Base-by-base conservation (phyloP, 179 eudicot genomes). In the Monotropa hypopitys region DNA sequence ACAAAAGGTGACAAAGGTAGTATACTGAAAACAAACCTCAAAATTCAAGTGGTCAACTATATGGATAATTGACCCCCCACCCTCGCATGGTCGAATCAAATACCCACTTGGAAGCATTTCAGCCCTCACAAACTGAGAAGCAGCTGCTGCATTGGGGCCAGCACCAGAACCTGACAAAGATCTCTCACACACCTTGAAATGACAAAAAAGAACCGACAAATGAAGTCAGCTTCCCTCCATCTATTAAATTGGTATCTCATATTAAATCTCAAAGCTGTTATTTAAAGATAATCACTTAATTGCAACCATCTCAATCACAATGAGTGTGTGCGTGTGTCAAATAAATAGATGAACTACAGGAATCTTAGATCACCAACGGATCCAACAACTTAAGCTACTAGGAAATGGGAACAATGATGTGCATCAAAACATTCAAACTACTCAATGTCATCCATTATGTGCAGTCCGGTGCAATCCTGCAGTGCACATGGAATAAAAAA, bases 61-160 rank as follows among this genome's bases (percentile, higher is more conserved):
- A 79, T 95, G 97, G 67, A 95, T 86, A 59, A 93, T 93, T 20
- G 99, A 95, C 32, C 97, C 99, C 78, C 99, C 99, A 15, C 97
- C 99, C 18, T 95, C 99, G 75, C 97, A 93, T 7, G 99, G 99
- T 73, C 99, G 83, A 74, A 95, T 90, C 77, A 95, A 81, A 85
- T 93, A 95, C 70, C 99, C 99, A 80, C 97, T 91, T 1, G 99
- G 97, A 81, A 93, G 95, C 91, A 93, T 90, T 85, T 93, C 97
- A 56, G 93, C 99, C 79, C 99, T 83, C 56, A 89, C 87, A 80
- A 93, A 95, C 76, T 90, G 96, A 53, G 97, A 87, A 70, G 91
- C 82, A 72, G 89, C 84, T 57, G 88, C 84, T 71, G 92, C 83
- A 81, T 83, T 89, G 65, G 93, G 98, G 73, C 97, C 93, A 57